Evolutionary conservation across 257 asterid species (phyloP).

Genomic region (Petunia axillaris): DNA sequence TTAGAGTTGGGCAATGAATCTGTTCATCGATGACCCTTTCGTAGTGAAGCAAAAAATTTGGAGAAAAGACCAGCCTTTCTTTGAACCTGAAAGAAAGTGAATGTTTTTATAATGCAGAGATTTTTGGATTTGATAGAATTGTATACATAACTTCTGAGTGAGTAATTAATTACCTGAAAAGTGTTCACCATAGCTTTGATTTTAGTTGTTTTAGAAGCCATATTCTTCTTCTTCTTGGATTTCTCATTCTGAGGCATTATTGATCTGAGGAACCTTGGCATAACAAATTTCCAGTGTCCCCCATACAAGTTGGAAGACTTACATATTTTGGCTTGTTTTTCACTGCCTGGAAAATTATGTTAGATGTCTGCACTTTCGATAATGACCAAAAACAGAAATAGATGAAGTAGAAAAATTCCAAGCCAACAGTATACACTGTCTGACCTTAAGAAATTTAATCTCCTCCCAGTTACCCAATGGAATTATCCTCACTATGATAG

Average conservation of each 20-base stretch:
- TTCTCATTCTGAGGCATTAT: conserved; percentile 21
- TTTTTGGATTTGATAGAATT: neutral
- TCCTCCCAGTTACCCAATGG: too few relatives aligned
- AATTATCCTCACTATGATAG: too few relatives aligned
- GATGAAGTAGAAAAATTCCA: too few relatives aligned
- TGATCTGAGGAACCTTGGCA: conserved; percentile 44
- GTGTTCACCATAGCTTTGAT: conserved; percentile 36
- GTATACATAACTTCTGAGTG: neutral
- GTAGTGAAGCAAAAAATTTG: conserved; percentile 26
- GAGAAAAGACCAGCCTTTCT: conserved; percentile 34
- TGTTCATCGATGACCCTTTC: conserved; percentile 30
- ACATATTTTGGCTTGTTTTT: conserved; percentile 31
- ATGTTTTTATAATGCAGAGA: neutral
- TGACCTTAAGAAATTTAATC: too few relatives aligned
- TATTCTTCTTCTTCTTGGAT: conserved; percentile 29
- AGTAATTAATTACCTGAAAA: conserved; percentile 30
- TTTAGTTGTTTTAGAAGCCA: conserved; percentile 24
- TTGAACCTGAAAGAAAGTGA: conserved; percentile 31
- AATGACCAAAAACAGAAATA: too few relatives aligned
- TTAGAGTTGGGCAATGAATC: neutral
- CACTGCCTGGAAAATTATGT: conserved; percentile 31
- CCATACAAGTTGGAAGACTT: conserved; percentile 42
- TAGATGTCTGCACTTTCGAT: too few relatives aligned
- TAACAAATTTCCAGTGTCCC: conserved; percentile 43
- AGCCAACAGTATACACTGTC: too few relatives aligned